Percentiles rank a stretch among this genome's conserved stretches.
phyloP scores from a whole-genome alignment of 2,329 filamentous ascomycete genomes.

The Coniochaeta ligniaria region DNA sequence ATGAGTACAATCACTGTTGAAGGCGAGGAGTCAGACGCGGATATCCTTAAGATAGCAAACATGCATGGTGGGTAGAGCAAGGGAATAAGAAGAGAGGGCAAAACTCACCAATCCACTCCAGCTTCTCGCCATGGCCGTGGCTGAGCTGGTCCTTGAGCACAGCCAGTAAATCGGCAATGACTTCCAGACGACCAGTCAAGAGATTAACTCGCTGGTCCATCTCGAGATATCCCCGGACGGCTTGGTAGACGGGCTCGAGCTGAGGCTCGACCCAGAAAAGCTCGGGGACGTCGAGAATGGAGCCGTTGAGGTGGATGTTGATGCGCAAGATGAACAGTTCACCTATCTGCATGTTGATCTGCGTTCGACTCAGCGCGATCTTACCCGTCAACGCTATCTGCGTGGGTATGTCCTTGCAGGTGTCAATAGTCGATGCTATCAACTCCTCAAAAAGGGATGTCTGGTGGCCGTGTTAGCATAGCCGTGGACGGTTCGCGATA shows the following conservation, averaged over 20 bases:
- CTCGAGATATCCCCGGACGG: conserved; percentile 89
- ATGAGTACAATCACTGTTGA: conserved; percentile 82
- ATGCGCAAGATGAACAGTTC: conserved; percentile 96
- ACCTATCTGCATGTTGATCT: conserved; percentile 99
- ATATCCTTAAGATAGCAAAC: not conserved
- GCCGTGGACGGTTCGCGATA: not conserved
- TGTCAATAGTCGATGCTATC: conserved; percentile 86
- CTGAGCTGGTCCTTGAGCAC: conserved; percentile 94
- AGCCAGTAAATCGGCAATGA: conserved; percentile 87
- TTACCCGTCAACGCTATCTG: conserved; percentile 91
- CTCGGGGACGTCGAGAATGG: conserved; percentile 92
- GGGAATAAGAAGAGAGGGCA: no score
- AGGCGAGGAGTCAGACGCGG: not conserved
- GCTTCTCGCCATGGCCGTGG: conserved; percentile 82
- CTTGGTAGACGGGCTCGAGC: conserved; percentile 92
- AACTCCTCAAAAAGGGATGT: conserved; percentile 95
- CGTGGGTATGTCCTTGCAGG: conserved; percentile 85
- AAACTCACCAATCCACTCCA: conserved; percentile 78
- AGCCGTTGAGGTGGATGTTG: conserved; percentile 96
- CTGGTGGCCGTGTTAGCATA: conserved; percentile 28
- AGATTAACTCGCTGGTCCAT: conserved; percentile 94
- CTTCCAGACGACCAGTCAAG: conserved; percentile 81
- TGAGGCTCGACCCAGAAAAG: conserved; percentile 98
- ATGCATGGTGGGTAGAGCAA: not conserved
- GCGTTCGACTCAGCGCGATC: conserved; percentile 75